These are phyloP conservation scores for Acanthamoeba sp. DNA, from an alignment of 208 protist genomes.

Conservation along the genomic window DNA sequence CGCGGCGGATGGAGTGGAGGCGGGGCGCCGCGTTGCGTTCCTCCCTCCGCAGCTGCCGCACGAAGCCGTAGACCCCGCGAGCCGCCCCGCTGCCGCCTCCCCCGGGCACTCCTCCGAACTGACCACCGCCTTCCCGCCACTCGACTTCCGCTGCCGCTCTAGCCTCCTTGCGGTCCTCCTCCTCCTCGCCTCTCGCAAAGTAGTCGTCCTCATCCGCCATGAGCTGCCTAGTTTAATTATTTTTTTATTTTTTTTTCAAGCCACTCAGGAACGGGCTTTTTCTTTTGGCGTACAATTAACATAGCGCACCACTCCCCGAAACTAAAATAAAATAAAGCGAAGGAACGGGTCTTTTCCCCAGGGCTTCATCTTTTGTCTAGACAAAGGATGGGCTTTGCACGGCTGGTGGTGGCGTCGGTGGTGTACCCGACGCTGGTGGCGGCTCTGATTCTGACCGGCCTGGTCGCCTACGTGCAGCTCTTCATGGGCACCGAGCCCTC, in stretches of 20 bases:
- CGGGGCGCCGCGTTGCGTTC: conserved; percentile 29
- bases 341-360: not conserved
- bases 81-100: not conserved
- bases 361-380: not conserved
- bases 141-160: not conserved
- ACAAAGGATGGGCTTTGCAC: conserved; percentile 11
- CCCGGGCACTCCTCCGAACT: not conserved
- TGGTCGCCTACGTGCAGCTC: not conserved
- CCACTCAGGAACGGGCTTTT: too few relatives aligned
- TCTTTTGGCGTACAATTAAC: too few relatives aligned
- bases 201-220: not conserved
- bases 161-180: not conserved
- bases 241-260: not conserved
- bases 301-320: too few relatives aligned
- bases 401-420: conserved; percentile 13
- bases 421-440: conserved; percentile 5
- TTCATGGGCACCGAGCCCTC: not conserved
- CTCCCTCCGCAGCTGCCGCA: conserved; percentile 15
- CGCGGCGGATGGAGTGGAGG: conserved; percentile 27
- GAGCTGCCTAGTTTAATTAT: not conserved
- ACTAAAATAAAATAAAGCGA: not conserved
- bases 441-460: not conserved
- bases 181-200: not conserved
- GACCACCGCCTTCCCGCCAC: not conserved
- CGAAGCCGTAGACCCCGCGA: conserved; percentile 11